phyloP scores from a whole-genome alignment of 1,284 basidiomycete species.

The Apiotrichum siamense region DNA sequence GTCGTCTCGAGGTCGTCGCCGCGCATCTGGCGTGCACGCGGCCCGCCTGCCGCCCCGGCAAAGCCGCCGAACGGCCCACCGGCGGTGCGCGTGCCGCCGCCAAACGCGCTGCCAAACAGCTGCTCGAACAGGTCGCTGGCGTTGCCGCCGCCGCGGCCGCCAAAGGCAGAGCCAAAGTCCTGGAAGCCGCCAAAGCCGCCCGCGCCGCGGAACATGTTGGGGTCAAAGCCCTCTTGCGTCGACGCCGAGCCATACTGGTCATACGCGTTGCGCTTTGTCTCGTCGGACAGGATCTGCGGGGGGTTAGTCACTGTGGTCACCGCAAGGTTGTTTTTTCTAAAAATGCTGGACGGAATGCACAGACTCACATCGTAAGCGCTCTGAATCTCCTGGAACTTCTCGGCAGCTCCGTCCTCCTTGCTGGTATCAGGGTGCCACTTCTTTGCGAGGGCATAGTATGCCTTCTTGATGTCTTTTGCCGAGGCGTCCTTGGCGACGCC shows the following conservation, averaged over 20 bases:
- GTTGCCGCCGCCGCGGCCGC: conserved; percentile 51
- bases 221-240: conserved; percentile 88
- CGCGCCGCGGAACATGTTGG: conserved; percentile 65
- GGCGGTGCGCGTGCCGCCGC: conserved; percentile 22
- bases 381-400: conserved; percentile 95
- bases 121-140: conserved; percentile 74
- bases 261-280: conserved; percentile 85
- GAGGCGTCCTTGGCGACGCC: conserved; percentile 82
- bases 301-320: no score
- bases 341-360: not conserved
- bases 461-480: conserved; percentile 88
- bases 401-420: conserved; percentile 82
- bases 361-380: conserved; percentile 84
- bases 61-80: conserved; percentile 30
- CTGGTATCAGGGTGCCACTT: conserved; percentile 98
- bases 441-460: conserved; percentile 91
- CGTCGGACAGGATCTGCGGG: conserved; percentile 80
- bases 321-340: no score
- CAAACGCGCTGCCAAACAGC: conserved; percentile 66
- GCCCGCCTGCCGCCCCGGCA: conserved; percentile 35
- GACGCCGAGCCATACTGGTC: conserved; percentile 94
- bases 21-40: conserved; percentile 52
- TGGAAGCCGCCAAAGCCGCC: conserved; percentile 63
- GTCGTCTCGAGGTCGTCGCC: conserved; percentile 82
- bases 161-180: conserved; percentile 65